Conservation (phyloP, 306 rosid genomes). For the Sicyos edulis region DNA sequence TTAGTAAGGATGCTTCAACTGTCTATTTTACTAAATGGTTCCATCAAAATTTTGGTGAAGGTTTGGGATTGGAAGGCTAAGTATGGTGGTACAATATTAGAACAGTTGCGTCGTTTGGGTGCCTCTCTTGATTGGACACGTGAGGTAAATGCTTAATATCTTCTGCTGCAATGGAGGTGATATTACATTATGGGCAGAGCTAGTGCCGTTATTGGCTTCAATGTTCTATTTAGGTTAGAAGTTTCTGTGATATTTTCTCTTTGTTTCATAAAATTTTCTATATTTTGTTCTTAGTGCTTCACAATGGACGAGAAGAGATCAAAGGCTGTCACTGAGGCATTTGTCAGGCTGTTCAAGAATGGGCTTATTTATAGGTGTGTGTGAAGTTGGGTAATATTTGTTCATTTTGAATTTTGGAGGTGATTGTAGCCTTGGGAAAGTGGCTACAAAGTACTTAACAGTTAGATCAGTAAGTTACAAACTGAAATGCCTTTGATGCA, state of each 20-base stretch:
- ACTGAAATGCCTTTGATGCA: not conserved
- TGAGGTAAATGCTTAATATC: conserved; percentile 48
- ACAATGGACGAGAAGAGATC: conserved; percentile 93
- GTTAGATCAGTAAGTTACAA: conserved; percentile 7
- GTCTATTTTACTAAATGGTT: conserved; percentile 19
- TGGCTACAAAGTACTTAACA: not conserved
- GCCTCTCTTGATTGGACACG: conserved; percentile 97
- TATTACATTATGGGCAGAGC: conserved; percentile 5
- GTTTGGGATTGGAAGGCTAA: conserved; percentile 92
- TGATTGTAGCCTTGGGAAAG: conserved; percentile 2
- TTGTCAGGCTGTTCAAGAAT: conserved; percentile 66
- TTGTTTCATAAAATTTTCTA: not conserved
- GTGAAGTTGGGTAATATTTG: conserved; percentile 17
- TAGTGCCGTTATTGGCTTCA: not conserved
- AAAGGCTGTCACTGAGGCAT: conserved; percentile 85
- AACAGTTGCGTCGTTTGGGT: conserved; percentile 81
- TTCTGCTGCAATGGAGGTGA: not conserved
- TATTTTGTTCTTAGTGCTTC: conserved; percentile 54
- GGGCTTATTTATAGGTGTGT: conserved; percentile 78
- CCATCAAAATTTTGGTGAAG: conserved; percentile 37
- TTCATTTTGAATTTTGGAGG: conserved; percentile 9
- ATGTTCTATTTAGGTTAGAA: not conserved
- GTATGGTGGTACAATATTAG: conserved; percentile 74
- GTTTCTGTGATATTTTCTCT: not conserved
- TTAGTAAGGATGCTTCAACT: not conserved